Base-by-base conservation (phyloP, 495 filamentous ascomycete species). In the Lophiotrema nucula region DNA sequence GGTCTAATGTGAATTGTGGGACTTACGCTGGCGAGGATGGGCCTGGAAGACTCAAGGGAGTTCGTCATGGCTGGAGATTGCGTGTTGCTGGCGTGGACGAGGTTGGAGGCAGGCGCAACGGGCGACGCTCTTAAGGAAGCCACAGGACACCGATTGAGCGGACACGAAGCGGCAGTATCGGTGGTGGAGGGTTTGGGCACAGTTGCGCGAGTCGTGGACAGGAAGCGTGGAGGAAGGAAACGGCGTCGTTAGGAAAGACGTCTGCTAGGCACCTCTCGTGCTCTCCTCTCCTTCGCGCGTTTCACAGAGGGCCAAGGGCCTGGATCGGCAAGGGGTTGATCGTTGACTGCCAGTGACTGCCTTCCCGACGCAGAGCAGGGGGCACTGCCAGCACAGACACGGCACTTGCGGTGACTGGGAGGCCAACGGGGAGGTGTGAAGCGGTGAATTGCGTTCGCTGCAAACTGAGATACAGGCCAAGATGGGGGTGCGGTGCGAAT, bases 21-120 rank as follows among this genome's bases (percentile, higher is more conserved):
- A 60, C 64, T 57, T 58, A 67, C 64, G 38, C 37, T 64, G 51
- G 60, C 55, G 25, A 67, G 60, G 24, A 67, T 67, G 28, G 64
- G 64, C 47, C 64, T 21, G 12, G 64, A 56, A 15, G 64, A 67
- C 56, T 67, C 64, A 4, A 67, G 55, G 15, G 64, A 67, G 31
- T 62, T 55, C 18, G 58, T 55, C 58, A 62, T 62, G 48, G 15
- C 43, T 38, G n/a, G 10, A 4, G 47, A 13, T 13, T 12, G 47
- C 26, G 24, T 39, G 19, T n/a, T 18, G 43, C 4, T 2, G 2
- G 2, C 4, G 44, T n/a, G n/a, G n/a, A n/a, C n/a, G n/a, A n/a
- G n/a, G n/a, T n/a, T n/a, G n/a, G 18, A 13, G 26, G 22, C 18
- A 27, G 53, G 31, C 15, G 42, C 4, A 8, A 26, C 21, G 43